Evolutionary conservation across 441 rosid genomes (phyloP).

Genomic region (Hura crepitans): DNA sequence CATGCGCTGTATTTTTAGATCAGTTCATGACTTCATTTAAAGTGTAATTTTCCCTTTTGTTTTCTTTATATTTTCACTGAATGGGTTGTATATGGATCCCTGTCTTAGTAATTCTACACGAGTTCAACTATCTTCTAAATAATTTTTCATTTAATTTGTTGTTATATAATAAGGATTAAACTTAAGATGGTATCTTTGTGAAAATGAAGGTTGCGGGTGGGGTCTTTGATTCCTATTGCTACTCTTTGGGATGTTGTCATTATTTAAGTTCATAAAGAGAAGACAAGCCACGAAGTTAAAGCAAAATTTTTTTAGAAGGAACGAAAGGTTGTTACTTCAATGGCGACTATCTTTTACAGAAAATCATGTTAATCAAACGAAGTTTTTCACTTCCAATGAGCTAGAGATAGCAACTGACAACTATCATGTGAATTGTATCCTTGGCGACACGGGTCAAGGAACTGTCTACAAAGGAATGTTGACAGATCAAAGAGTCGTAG

Average conservation of each 20-base stretch:
- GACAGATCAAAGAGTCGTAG: conserved; percentile 17
- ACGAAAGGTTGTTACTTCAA: conserved; percentile 21
- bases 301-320: conserved; percentile 21
- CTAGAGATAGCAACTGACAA: conserved; percentile 23
- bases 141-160: background rate
- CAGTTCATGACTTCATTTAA: too few species aligned
- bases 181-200: background rate
- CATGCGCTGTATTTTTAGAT: too few species aligned
- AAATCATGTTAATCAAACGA: conserved; percentile 18
- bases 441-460: conserved; percentile 23
- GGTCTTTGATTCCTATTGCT: conserved; percentile 17
- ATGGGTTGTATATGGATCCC: too few species aligned
- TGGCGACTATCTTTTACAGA: conserved; percentile 12
- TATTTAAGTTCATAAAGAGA: conserved; percentile 14
- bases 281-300: conserved; percentile 9
- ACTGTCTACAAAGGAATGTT: conserved; percentile 25
- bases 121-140: background rate
- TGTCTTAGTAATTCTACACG: background rate
- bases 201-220: conserved; percentile 12
- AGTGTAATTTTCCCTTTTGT: too few species aligned
- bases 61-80: too few species aligned
- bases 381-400: conserved; percentile 11
- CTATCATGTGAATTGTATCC: conserved; percentile 17
- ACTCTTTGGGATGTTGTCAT: conserved; percentile 3
- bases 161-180: background rate